A percentile compares a stretch with the other conserved stretches of the same genome.
Conservation (phyloP, 2,329 filamentous ascomycete species). For the Microsporum canis region DNA sequence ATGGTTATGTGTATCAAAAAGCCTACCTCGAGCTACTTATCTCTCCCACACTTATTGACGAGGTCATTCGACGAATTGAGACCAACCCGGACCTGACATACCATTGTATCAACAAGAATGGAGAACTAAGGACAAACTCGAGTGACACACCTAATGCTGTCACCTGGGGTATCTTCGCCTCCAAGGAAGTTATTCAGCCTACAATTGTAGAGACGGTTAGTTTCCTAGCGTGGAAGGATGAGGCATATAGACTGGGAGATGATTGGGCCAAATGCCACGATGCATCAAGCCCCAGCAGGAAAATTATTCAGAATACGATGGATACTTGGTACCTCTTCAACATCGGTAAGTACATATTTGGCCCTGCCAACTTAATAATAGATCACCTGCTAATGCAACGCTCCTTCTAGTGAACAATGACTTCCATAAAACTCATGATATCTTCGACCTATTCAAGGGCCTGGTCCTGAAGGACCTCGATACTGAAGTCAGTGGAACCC, state of each 20-base stretch:
- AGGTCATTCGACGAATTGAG: conserved; percentile 68
- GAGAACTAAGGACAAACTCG: conserved; percentile 73
- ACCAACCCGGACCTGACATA: conserved; percentile 75
- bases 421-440: conserved; percentile 71
- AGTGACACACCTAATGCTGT: conserved; percentile 86
- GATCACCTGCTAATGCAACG: conserved; percentile 16
- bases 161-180: conserved; percentile 97
- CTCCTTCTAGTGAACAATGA: conserved; percentile 75
- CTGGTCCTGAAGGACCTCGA: conserved; percentile 40
- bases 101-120: conserved; percentile 79
- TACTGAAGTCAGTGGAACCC: conserved; percentile 18
- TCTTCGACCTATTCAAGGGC: conserved; percentile 78
- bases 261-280: conserved; percentile 94
- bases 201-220: conserved; percentile 98
- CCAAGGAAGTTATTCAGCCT: conserved; percentile 98
- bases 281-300: conserved; percentile 60
- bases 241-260: conserved; percentile 81
- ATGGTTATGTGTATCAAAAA: conserved; percentile 97
- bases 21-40: conserved; percentile 89
- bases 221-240: conserved; percentile 97
- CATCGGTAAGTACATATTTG: conserved; percentile 55
- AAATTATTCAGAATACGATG: conserved; percentile 72
- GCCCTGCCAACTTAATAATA: not conserved
- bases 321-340: conserved; percentile 89
- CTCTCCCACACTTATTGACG: conserved; percentile 63